These are phyloP conservation scores for Penicillium sp. DNA, from an alignment of 2,329 filamentous ascomycete genomes.

Conservation along the genomic window DNA sequence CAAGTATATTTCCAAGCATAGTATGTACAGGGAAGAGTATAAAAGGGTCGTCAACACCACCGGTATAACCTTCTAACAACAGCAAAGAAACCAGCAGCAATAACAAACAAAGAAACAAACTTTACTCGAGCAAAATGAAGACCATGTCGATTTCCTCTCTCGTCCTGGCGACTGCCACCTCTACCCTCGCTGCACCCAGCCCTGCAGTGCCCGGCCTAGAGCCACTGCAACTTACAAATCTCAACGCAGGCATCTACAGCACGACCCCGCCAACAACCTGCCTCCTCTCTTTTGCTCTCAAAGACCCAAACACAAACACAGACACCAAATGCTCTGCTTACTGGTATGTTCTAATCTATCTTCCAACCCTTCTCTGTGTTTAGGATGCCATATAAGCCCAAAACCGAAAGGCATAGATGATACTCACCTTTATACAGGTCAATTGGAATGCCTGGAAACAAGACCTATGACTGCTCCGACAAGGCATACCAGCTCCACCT, in stretches of 20 bases:
- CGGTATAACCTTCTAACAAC: not conserved
- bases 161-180: conserved; percentile 11
- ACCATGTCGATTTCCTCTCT: conserved; percentile 1
- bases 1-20: not conserved
- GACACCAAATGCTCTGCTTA: conserved; percentile 9
- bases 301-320: conserved; percentile 14
- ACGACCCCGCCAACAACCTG: conserved; percentile 7
- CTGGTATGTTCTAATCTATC: conserved; percentile 11
- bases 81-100: not conserved
- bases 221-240: conserved; percentile 9
- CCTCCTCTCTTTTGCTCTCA: conserved; percentile 10
- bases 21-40: not conserved
- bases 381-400: not conserved
- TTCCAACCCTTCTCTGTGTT: not conserved
- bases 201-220: not conserved
- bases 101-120: not conserved
- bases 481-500: conserved; percentile 14
- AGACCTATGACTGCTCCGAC: conserved; percentile 13
- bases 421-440: conserved; percentile 8
- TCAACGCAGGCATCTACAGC: conserved; percentile 10
- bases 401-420: not conserved
- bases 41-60: not conserved
- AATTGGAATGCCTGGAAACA: conserved; percentile 3
- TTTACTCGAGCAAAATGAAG: conserved; percentile 11
- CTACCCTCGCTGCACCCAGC: conserved; percentile 11